Evolutionary conservation across 768 basidiomycete genomes (phyloP).

Genomic region (Mrakia frigida): DNA sequence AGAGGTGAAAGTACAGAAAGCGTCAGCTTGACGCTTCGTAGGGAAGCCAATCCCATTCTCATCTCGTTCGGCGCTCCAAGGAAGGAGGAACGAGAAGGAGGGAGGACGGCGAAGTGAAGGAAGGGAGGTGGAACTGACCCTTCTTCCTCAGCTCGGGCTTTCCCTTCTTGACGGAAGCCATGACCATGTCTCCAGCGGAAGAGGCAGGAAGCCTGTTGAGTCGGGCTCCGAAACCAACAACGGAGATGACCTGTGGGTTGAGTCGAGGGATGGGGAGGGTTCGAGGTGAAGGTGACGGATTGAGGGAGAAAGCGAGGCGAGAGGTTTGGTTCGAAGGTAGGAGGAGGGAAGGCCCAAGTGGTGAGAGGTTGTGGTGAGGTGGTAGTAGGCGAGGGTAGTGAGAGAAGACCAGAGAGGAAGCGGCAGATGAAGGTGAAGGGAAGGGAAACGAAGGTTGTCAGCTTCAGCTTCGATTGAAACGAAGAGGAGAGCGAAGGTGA

Average conservation of each 20-base stretch:
- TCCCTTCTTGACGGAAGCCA: conserved; percentile 98
- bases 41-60: too few relatives aligned
- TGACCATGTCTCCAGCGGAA: conserved; percentile 74
- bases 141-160: conserved; percentile 99
- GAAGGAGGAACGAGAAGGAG: neutral
- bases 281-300: neutral
- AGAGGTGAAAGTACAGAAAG: conserved; percentile 29
- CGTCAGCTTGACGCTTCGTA: neutral
- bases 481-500: too few relatives aligned
- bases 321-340: neutral
- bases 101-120: neutral
- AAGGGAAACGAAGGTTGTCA: neutral
- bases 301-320: neutral
- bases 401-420: too few relatives aligned
- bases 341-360: too few relatives aligned
- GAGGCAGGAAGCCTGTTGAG: conserved; percentile 95
- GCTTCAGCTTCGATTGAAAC: neutral
- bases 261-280: neutral
- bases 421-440: neutral
- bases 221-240: conserved; percentile 90
- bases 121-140: conserved; percentile 57
- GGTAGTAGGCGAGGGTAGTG: neutral
- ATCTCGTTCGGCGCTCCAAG: neutral
- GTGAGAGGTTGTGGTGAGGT: neutral
- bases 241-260: conserved; percentile 66